phyloP scores from a whole-genome alignment of 805 yeast genomes.

The Ogataea henricii region DNA sequence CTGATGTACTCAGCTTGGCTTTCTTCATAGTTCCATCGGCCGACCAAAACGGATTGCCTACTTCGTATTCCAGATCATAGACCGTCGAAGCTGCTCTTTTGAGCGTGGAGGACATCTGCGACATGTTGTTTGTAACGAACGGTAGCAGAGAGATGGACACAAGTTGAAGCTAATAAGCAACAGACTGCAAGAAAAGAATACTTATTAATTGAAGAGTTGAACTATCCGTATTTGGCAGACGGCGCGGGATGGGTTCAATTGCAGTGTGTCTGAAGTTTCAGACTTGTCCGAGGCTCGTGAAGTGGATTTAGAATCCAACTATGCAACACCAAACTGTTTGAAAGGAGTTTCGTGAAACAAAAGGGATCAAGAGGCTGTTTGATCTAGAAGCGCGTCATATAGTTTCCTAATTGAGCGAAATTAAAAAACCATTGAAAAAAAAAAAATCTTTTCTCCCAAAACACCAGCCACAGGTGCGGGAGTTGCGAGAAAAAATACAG shows the following conservation, averaged over 20 bases:
- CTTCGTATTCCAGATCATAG: constrained; percentile 5
- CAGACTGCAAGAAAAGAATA: neutral
- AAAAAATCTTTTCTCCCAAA: neutral
- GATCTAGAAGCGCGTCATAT: constrained; percentile 10
- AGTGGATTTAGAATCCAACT: neutral
- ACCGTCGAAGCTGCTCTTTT: constrained; percentile 8
- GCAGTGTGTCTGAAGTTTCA: neutral
- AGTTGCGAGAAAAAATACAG: neutral
- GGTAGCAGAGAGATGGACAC: neutral
- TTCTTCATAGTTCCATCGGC: constrained; percentile 3
- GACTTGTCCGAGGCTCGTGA: neutral
- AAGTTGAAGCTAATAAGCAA: too few relatives aligned
- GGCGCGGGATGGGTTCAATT: neutral
- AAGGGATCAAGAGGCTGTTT: neutral
- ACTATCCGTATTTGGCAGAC: neutral
- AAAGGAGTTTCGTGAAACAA: constrained; percentile 10
- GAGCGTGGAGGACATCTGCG: neutral
- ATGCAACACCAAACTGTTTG: constrained; percentile 5
- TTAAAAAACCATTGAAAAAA: neutral
- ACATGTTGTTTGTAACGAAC: neutral
- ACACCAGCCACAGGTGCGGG: neutral
- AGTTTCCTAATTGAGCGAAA: constrained; percentile 11
- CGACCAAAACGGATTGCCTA: neutral
- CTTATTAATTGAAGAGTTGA: neutral
- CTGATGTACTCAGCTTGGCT: constrained; percentile 4